Percentiles rank a stretch among this genome's conserved stretches.
These are phyloP conservation scores for Tranzscheliella williamsii DNA, from an alignment of 1,284 basidiomycete species.

Conservation along the genomic window DNA sequence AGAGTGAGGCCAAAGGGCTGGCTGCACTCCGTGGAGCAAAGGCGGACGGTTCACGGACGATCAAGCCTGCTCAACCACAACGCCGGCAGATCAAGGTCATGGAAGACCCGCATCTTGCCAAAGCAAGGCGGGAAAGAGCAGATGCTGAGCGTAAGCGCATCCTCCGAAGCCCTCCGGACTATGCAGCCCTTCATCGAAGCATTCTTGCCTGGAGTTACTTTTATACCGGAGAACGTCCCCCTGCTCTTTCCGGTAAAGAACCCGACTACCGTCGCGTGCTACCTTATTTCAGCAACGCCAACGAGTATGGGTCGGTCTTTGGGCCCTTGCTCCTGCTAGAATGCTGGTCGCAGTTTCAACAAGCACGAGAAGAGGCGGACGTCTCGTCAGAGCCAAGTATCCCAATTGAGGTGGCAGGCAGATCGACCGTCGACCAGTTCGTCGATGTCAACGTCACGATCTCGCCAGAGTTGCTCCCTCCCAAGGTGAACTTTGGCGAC, in stretches of 20 bases:
- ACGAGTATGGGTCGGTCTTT: conserved; percentile 76
- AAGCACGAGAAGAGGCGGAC: conserved; percentile 71
- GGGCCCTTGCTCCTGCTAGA: conserved; percentile 87
- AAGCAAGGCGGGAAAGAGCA: conserved; percentile 32
- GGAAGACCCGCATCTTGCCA: conserved; percentile 63
- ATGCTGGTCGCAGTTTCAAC: conserved; percentile 84
- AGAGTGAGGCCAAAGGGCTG: conserved; percentile 63
- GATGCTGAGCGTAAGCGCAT: conserved; percentile 63
- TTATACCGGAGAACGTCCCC: conserved; percentile 67
- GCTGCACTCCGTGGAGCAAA: conserved; percentile 65
- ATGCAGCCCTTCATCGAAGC: conserved; percentile 76
- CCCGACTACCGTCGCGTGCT: conserved; percentile 62
- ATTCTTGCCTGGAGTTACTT: conserved; percentile 86
- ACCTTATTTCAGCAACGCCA: conserved; percentile 70
- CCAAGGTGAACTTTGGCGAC: conserved; percentile 24
- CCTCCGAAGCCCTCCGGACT: conserved; percentile 78
- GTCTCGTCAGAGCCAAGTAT: conserved; percentile 49
- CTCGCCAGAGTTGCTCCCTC: conserved; percentile 19
- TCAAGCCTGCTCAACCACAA: conserved; percentile 63
- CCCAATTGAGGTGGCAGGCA: conserved; percentile 32
- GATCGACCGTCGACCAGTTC: conserved; percentile 42
- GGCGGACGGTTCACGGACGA: conserved; percentile 47
- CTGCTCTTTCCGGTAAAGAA: conserved; percentile 64
- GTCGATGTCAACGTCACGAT: conserved; percentile 41
- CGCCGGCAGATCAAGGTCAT: conserved; percentile 74